Conservation (phyloP, 176 grass and related monocot species). For the Miscanthus lutarioriparius region DNA sequence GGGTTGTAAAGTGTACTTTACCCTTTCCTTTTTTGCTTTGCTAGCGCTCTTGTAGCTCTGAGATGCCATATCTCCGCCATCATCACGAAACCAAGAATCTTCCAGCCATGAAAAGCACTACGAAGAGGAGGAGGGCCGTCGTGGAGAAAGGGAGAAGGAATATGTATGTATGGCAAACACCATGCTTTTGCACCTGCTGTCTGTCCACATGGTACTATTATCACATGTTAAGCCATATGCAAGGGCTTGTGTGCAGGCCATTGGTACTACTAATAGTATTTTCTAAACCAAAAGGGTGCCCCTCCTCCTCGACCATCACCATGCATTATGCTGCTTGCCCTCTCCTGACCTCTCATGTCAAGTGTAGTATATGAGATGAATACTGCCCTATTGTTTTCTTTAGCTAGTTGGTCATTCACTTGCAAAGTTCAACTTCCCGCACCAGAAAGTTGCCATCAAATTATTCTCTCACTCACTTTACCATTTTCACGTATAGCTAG, state of each 20-base stretch:
- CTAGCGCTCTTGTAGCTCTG: conserved; percentile 3
- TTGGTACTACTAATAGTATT: conserved; percentile 30
- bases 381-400: background rate
- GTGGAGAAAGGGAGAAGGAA: conserved; percentile 19
- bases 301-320: background rate
- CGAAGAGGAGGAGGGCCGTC: background rate
- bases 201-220: conserved; percentile 45
- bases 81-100: conserved; percentile 35
- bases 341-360: conserved; percentile 12
- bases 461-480: conserved; percentile 31
- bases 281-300: conserved; percentile 36
- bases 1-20: too few species aligned
- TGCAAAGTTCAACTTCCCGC: conserved; percentile 32
- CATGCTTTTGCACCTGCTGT: conserved; percentile 1
- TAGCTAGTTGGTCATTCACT: conserved; percentile 21
- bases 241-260: conserved; percentile 23
- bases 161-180: conserved; percentile 26
- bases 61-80: conserved; percentile 39
- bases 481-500: conserved; percentile 20
- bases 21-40: background rate
- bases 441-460: conserved; percentile 45
- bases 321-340: conserved; percentile 34
- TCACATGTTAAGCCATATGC: conserved; percentile 49
- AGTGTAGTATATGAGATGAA: background rate
- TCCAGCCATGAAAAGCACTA: conserved; percentile 53